Base-by-base conservation (phyloP, 371 early-diverging fungal species). In the Mortierella sp. region DNA sequence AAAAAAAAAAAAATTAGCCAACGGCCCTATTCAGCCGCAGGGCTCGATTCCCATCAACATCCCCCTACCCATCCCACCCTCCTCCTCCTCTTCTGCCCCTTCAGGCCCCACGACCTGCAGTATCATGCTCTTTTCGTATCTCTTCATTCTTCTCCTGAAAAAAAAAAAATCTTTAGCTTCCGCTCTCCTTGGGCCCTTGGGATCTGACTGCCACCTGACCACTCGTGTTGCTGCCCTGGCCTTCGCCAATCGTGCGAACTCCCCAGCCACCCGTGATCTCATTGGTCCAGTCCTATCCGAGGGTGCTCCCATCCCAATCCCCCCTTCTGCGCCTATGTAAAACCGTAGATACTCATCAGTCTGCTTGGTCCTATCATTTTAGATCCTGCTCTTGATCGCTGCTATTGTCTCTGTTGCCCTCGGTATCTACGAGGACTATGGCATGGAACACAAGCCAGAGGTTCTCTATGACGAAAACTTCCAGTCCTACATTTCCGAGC, bases 371-470 rank as follows among this genome's bases (percentile, higher is more conserved):
- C 43, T 58, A 73, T 73, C 62, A 37, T 45, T 59, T 56, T 82
- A 88, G 87, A 91, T 96, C 26, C 76, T 96, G 14, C 82, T 96
- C 48, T 86, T 89, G 14, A 80, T 93, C 50, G 95, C 97, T 15
- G 95, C 98, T 9, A 66, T 95, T 15, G 88, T 96, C 18, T 95
- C 96, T 3, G 85, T 97, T 7, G 94, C 80, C 26, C 86, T 95
- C 18, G 98, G 98, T 18, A 80, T 97, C 43, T 96, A 95, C 75
- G 91, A 96, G 79, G 94, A 94, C 64, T 82, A 86, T 23, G 84
- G 85, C 9, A 69, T 81, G 16, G 58, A 72, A 11, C 87, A 85
- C 62, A 70, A 84, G 14, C 83, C 82, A 29, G 62, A 58, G 1
- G 28, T 70, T 44, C 77, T 75, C 1, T 81, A 73, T 52, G 66